Evolutionary conservation across 805 yeast genomes (phyloP), one percentile per base, ranked within the genome.

Genomic region (Metschnikowia amazonensis): DNA sequence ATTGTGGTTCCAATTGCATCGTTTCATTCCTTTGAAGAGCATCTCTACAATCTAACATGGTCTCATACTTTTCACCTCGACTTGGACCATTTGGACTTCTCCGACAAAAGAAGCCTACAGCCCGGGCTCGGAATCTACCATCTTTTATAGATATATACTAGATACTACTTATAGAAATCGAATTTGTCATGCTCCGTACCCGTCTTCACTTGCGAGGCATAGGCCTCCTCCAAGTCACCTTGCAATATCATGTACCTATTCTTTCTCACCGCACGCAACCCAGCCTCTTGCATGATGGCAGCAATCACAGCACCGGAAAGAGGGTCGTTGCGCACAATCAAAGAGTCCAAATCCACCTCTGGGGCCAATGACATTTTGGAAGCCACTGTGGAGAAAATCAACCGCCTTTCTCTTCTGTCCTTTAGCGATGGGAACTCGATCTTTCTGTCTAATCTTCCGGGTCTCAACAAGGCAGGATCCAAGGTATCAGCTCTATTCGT

Each of bases 251-350:
- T 95, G 66, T 95, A 94, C 71, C 99, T 81, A 69, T 94, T 94
- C 74, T 92, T 94, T 74, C 99, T 86, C 38, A 94, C 98, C 1
- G 99, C 99, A 58, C 99, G 82, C 57, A 94, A 78, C 56, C 99
- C 99, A 24, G 99, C 99, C 71, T 95, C 99, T 77, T 94, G 99
- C 99, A 94, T 94, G 57, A 94, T 92, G 14, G 99, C 99, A 13
- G 99, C 98, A 63, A 94, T 94, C 46, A 92, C 80, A 10, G 96
- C 99, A 62, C 99, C 99, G 30, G 97, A 88, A 48, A 95, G 74
- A 33, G 99, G 96, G 65, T 94, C 99, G 63, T 94, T 94, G 67
- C 99, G 85, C 58, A 89, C 81, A 57, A 94, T 92, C 58, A 94
- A 78, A 18, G 97, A 85, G 69, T 95, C 99, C 58, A 94, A 77